Conservation (phyloP, 306 rosid species). For the Rosa rugosa region DNA sequence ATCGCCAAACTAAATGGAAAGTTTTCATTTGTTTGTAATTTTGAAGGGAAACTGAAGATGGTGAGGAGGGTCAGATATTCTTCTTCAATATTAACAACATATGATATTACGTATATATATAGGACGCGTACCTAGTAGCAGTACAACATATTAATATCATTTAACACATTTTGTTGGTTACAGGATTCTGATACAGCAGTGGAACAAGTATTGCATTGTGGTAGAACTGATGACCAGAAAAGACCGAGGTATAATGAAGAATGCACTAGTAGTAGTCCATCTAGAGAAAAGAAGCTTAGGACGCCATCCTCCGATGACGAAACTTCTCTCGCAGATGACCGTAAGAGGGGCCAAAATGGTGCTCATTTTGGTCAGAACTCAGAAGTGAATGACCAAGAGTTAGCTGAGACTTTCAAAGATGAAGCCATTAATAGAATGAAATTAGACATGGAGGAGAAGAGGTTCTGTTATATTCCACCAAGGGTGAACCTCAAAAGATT, state of each 20-base stretch:
- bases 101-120: background rate
- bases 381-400: slow-evolving; percentile 22
- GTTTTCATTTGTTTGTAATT: no score
- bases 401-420: slow-evolving; percentile 15
- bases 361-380: slow-evolving; percentile 32
- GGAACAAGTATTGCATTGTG: slow-evolving; percentile 4
- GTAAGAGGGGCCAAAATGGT: slow-evolving; percentile 9
- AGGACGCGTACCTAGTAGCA: background rate
- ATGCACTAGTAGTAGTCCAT: slow-evolving; percentile 3
- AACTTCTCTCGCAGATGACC: slow-evolving; percentile 14
- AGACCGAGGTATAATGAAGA: slow-evolving; percentile 28
- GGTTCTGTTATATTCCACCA: slow-evolving; percentile 70
- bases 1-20: background rate
- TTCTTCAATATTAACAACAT: background rate
- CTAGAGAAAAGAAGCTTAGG: slow-evolving; percentile 15
- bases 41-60: background rate
- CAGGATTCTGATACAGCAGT: slow-evolving; percentile 46
- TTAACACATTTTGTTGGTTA: slow-evolving; percentile 2
- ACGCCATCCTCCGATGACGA: slow-evolving; percentile 19
- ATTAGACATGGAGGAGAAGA: slow-evolving; percentile 81
- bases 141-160: slow-evolving; percentile 8
- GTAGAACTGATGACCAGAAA: slow-evolving; percentile 19
- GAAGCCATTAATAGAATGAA: slow-evolving; percentile 59
- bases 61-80: background rate
- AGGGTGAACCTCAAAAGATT: slow-evolving; percentile 39